Percentiles rank a stretch among this genome's conserved stretches.
Evolutionary conservation across 768 basidiomycete species (phyloP).

Genomic region (Coprinellus aureogranulatus): DNA sequence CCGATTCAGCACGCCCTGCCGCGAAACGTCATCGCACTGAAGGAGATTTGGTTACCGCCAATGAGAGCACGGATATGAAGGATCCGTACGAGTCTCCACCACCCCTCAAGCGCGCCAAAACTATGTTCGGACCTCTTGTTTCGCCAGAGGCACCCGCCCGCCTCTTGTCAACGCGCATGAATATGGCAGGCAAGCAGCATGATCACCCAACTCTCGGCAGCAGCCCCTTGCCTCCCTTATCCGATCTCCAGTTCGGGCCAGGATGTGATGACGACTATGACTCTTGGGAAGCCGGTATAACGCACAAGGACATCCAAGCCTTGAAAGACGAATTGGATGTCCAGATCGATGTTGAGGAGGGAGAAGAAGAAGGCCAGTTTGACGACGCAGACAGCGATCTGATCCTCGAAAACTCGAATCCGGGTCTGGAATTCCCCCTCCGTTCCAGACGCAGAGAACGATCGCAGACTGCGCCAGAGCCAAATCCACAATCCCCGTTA

Average conservation of each 20-base stretch:
- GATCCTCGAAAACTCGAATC: neutral
- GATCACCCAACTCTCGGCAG: neutral
- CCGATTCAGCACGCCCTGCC: neutral
- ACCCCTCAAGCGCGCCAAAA: neutral
- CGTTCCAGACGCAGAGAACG: constrained; percentile 6
- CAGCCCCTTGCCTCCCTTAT: neutral
- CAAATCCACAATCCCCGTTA: neutral
- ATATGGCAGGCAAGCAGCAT: neutral
- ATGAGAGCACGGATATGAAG: neutral
- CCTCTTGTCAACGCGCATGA: neutral
- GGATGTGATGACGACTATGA: neutral
- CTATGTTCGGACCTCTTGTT: neutral
- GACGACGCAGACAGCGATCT: neutral
- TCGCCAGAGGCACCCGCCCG: neutral
- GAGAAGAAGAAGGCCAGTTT: neutral
- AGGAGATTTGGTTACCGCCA: neutral
- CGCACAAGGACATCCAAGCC: neutral
- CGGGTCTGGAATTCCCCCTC: neutral
- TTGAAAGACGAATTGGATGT: neutral
- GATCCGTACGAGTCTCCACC: neutral
- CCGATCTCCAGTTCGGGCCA: neutral
- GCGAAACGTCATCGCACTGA: neutral
- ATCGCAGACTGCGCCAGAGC: constrained; percentile 25
- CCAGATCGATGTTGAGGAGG: neutral
- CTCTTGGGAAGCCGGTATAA: neutral